Evolutionary conservation across 768 basidiomycete genomes (phyloP).

Genomic region (Termitomyces sp.): DNA sequence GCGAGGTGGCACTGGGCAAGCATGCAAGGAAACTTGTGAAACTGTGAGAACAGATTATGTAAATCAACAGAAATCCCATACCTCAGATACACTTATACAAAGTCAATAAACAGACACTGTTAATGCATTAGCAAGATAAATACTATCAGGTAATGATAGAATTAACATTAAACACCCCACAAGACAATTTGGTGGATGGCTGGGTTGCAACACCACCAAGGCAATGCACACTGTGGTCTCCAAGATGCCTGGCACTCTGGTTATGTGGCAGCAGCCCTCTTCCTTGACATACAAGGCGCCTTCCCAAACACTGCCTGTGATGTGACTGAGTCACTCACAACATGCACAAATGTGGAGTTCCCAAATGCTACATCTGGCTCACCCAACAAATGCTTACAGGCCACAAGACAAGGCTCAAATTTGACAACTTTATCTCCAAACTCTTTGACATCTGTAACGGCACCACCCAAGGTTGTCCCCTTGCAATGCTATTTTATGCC

Average conservation of each 20-base stretch:
- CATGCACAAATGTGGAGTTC: neutral
- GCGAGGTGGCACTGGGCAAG: too few relatives aligned
- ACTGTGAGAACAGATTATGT: too few relatives aligned
- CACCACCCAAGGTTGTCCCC: neutral
- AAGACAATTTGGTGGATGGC: neutral
- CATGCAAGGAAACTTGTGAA: too few relatives aligned
- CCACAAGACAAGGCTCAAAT: neutral
- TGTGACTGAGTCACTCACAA: neutral
- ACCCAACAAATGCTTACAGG: neutral
- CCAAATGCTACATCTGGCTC: neutral
- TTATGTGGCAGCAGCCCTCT: slow-evolving; percentile 32
- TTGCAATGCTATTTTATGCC: neutral
- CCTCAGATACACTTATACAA: too few relatives aligned
- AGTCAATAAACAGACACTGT: too few relatives aligned
- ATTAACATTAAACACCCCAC: too few relatives aligned
- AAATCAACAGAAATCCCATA: too few relatives aligned
- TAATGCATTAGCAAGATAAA: too few relatives aligned
- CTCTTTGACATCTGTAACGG: neutral
- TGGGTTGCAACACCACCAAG: neutral
- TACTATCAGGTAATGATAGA: too few relatives aligned
- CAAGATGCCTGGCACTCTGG: neutral
- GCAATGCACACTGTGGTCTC: neutral
- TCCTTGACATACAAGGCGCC: slow-evolving; percentile 40
- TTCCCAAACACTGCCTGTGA: slow-evolving; percentile 21
- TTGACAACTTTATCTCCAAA: neutral